These are phyloP conservation scores for Tylopilus felleus DNA, from an alignment of 768 basidiomycete genomes.

Conservation along the genomic window DNA sequence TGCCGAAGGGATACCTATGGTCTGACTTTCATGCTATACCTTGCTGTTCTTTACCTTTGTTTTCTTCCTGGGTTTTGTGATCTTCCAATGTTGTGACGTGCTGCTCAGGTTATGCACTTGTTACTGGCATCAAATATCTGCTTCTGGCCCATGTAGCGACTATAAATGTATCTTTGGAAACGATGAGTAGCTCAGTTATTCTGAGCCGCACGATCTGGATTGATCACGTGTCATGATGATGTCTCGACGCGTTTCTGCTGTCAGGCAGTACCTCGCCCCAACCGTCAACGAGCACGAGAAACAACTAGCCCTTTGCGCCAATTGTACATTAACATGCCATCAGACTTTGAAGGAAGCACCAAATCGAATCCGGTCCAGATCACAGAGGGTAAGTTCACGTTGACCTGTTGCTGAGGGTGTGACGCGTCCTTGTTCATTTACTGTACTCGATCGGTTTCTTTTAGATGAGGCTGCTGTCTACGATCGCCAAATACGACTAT, in stretches of 20 bases:
- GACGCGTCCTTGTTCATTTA: not conserved
- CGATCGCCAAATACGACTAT: conserved; percentile 94
- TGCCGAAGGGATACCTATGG: conserved; percentile 48
- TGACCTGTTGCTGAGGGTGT: not conserved
- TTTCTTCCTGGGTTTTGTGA: not conserved
- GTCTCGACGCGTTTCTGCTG: too few species aligned
- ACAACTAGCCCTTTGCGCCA: too few species aligned
- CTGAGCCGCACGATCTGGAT: not conserved
- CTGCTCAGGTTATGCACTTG: not conserved
- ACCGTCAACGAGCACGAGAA: not conserved
- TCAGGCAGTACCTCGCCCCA: not conserved
- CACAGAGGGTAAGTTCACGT: conserved; percentile 57
- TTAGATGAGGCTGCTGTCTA: conserved; percentile 79
- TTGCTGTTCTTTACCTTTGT: not conserved
- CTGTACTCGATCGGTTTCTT: not conserved
- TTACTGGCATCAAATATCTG: not conserved
- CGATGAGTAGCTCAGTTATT: not conserved
- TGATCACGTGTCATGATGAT: conserved; percentile 18
- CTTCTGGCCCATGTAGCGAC: not conserved
- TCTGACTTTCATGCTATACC: conserved; percentile 3
- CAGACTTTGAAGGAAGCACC: conserved; percentile 27
- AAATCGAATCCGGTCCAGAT: conserved; percentile 45
- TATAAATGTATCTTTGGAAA: not conserved
- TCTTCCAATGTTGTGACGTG: not conserved
- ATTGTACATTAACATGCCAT: conserved; percentile 14